Conservation (phyloP, 139 green algal genomes). For the Chloropicon primus region DNA sequence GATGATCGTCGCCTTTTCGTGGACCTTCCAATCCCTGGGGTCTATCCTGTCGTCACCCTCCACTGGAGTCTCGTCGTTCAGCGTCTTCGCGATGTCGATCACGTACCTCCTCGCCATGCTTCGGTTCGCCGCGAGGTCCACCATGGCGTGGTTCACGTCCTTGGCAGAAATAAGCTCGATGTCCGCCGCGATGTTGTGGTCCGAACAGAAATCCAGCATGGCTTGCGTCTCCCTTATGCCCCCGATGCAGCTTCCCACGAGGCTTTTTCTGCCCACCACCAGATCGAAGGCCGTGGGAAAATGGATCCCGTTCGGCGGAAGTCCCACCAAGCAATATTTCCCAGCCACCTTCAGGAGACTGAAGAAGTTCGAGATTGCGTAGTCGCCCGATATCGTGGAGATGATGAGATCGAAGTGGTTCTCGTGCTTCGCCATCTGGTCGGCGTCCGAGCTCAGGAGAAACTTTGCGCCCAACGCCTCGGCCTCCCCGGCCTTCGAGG, state of each 20-base stretch:
- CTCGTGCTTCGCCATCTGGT: not conserved
- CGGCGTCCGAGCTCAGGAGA: not conserved
- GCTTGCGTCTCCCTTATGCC: not conserved
- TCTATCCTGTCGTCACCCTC: not conserved
- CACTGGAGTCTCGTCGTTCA: not conserved
- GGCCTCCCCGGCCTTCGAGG: conserved; percentile 26
- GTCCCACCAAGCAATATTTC: not conserved
- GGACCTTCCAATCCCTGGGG: not conserved
- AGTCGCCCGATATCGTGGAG: not conserved
- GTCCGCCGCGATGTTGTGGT: conserved; percentile 10
- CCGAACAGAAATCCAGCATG: conserved; percentile 4
- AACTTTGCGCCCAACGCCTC: conserved; percentile 22
- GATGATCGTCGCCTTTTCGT: not conserved
- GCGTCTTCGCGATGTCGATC: conserved; percentile 1
- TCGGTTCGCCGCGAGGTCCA: conserved; percentile 19
- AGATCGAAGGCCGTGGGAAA: not conserved
- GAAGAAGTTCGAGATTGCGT: not conserved
- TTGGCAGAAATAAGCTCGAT: conserved; percentile 4
- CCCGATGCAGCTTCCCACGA: conserved; percentile 2
- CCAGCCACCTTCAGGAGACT: conserved; percentile 1
- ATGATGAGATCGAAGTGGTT: conserved; percentile 10
- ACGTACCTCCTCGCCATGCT: conserved; percentile 1
- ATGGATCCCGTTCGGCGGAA: not conserved
- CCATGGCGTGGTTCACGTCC: conserved; percentile 28
- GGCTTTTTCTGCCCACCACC: conserved; percentile 12